A percentile compares a stretch with the other conserved stretches of the same genome.
These are phyloP conservation scores for Phytophthora pini DNA, from an alignment of 352 stramenopile genomes.

Conservation along the genomic window DNA sequence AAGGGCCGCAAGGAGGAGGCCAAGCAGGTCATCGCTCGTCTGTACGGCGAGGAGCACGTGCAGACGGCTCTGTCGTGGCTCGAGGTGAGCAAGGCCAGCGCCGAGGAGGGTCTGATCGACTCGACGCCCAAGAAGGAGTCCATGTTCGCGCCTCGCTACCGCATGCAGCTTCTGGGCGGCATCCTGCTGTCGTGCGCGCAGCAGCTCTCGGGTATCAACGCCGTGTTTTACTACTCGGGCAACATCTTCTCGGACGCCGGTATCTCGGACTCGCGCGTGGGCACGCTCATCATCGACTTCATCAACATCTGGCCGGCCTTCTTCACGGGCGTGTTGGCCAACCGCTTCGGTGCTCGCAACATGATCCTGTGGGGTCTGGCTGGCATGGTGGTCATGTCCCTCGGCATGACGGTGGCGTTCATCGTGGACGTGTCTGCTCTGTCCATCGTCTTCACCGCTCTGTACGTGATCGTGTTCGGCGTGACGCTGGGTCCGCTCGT, in stretches of 20 bases:
- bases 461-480: constrained; percentile 22
- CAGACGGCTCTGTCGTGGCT: constrained; percentile 34
- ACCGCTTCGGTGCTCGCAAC: constrained; percentile 52
- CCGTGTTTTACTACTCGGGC: constrained; percentile 21
- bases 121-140: constrained; percentile 32
- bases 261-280: constrained; percentile 31
- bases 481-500: constrained; percentile 20
- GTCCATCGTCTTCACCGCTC: constrained; percentile 24
- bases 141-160: constrained; percentile 37
- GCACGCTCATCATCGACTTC: constrained; percentile 33
- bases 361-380: constrained; percentile 58
- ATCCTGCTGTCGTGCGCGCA: constrained; percentile 43
- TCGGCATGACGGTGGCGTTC: constrained; percentile 37
- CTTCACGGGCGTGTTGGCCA: constrained; percentile 30
- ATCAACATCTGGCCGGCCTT: constrained; percentile 34
- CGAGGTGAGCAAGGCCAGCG: constrained; percentile 20
- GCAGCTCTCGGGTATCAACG: constrained; percentile 24
- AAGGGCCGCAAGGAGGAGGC: constrained; percentile 40
- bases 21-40: constrained; percentile 30
- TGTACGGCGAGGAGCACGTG: constrained; percentile 43
- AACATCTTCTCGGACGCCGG: constrained; percentile 28
- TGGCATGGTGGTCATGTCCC: constrained; percentile 40
- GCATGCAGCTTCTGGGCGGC: constrained; percentile 52
- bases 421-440: constrained; percentile 25
- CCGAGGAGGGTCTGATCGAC: constrained; percentile 17